Percentiles rank a stretch among this genome's conserved stretches.
Conservation (phyloP, 2,329 filamentous ascomycete genomes). For the Botrytis hyacinthi region DNA sequence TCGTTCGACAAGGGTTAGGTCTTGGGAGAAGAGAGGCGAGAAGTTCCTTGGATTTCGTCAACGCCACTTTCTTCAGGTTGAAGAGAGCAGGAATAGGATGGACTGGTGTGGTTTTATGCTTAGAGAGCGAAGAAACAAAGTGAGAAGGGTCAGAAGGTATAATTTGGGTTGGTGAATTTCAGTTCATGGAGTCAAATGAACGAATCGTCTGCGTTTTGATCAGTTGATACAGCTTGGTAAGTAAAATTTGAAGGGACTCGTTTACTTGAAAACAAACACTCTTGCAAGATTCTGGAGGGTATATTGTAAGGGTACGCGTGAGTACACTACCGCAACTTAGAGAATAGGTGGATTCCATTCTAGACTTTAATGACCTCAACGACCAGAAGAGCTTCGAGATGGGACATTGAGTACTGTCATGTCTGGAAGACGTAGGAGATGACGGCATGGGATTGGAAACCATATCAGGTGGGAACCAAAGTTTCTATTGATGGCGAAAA, state of each 20-base stretch:
- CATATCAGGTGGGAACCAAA: fast-evolving
- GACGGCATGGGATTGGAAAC: background rate
- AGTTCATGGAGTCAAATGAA: background rate
- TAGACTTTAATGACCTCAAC: background rate
- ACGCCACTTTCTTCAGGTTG: fast-evolving
- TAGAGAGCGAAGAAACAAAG: too few species aligned
- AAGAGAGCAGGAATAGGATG: background rate
- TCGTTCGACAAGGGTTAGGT: background rate
- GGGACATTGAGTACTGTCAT: background rate
- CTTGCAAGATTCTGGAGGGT: background rate
- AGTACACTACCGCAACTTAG: background rate
- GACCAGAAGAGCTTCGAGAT: too few species aligned
- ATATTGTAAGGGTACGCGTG: background rate
- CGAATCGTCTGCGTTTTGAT: background rate
- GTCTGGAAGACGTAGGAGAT: background rate
- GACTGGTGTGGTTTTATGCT: background rate
- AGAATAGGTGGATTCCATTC: background rate
- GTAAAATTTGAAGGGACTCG: background rate
- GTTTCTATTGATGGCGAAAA: background rate
- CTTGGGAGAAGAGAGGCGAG: background rate
- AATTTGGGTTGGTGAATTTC: background rate
- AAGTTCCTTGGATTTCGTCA: background rate
- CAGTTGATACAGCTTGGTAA: background rate
- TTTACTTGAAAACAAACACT: background rate
- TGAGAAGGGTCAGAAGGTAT: background rate